Evolutionary conservation across 1,284 basidiomycete genomes (phyloP).

Genomic region (Naganishia sp.): DNA sequence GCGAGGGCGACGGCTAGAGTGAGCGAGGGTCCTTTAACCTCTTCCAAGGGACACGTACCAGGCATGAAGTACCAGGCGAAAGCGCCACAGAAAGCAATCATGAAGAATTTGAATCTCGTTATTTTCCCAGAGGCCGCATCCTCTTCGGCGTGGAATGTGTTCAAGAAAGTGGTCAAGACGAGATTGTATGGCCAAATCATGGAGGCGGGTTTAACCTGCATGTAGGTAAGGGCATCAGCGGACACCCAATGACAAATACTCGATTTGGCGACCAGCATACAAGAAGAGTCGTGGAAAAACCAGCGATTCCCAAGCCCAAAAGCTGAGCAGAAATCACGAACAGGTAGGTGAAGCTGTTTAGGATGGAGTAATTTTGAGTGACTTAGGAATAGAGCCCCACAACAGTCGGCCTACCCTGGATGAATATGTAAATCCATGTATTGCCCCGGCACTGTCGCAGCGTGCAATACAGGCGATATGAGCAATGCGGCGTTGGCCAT

Average conservation of each 20-base stretch:
- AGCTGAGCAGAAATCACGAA: constrained; percentile 83
- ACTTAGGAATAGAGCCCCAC: not conserved
- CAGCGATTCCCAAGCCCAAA: constrained; percentile 89
- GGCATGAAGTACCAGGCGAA: constrained; percentile 89
- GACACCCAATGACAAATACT: not conserved
- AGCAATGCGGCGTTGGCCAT: constrained; percentile 73
- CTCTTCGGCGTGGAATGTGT: constrained; percentile 94
- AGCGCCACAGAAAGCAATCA: constrained; percentile 63
- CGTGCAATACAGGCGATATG: constrained; percentile 69
- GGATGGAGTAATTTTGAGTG: not conserved
- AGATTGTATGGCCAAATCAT: constrained; percentile 98
- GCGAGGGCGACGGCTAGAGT: constrained; percentile 37
- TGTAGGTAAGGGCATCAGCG: not conserved
- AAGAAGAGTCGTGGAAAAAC: constrained; percentile 53
- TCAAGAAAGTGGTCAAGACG: constrained; percentile 85
- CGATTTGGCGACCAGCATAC: constrained; percentile 1
- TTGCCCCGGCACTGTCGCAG: constrained; percentile 72
- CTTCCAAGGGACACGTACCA: constrained; percentile 58
- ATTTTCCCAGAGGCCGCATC: constrained; percentile 74
- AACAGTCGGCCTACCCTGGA: constrained; percentile 56
- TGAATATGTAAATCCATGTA: constrained; percentile 67
- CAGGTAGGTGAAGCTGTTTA: constrained; percentile 66
- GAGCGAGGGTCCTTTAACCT: not conserved
- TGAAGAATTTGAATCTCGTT: constrained; percentile 75
- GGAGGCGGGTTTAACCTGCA: constrained; percentile 67